Evolutionary conservation across 768 basidiomycete genomes (phyloP), one percentile per base, ranked within the genome.

Genomic region (Suillus paluster): DNA sequence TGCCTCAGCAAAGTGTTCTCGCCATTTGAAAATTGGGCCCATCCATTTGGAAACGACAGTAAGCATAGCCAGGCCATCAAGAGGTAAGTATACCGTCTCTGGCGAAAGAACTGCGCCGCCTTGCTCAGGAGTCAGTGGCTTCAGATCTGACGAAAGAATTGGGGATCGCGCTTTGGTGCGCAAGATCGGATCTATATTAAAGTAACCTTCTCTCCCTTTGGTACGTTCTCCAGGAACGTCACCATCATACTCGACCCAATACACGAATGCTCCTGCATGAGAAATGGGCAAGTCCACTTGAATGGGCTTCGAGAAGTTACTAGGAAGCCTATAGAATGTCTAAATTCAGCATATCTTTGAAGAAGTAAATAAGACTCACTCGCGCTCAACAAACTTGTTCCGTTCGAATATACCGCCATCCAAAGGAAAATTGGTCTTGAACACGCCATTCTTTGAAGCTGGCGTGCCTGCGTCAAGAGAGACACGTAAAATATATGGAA

Each of bases 11-110:
- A 97, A 92, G 71, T 93, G 87, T 4, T 82, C 81, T 48, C 78
- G 81, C 97, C 97, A 99, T 34, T 88, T 80, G 12, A 79, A 74
- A 39, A 94, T 75, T 1, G 90, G 83, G 2, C 96, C 97, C 94
- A 98, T 97, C 97, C 97, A 99, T 74, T 99, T 99, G 2, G 95
- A 97, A 49, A 99, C 88, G 42, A 97, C 82, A 5, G 93, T 95
- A 59, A 99, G 80, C 70, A 99, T 89, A 38, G 91, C 86, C 9
- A 99, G 82, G 17, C 92, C 95, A 72, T 97, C 91, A 46, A 98
- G 83, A 2, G 95, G 91, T 19, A 99, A 79, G 67, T 91, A 82
- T 64, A 91, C 80, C 53, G 78, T 73, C 55, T 86, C 78, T 9
- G 83, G 73, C 50, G 79, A 69, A 61, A 92, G 71, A 2, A 72